A percentile compares a stretch with the other conserved stretches of the same genome.
Evolutionary conservation across 768 basidiomycete species (phyloP).

Genomic region (Rhizopogon roseolus): DNA sequence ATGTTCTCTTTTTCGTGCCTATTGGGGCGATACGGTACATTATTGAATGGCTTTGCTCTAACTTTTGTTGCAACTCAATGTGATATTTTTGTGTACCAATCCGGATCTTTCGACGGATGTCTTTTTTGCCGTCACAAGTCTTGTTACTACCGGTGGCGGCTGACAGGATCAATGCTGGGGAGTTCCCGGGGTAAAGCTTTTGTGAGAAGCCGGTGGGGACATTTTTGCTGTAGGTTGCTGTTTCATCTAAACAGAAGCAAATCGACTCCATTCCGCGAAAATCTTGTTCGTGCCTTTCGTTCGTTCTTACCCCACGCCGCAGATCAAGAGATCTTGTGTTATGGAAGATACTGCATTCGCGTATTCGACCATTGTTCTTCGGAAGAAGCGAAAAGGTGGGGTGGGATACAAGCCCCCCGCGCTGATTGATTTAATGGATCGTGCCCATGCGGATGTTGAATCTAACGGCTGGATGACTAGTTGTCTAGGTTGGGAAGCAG

Average conservation of each 20-base stretch:
- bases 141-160: not conserved
- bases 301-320: not conserved
- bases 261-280: no score
- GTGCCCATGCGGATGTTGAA: slow-evolving; percentile 40
- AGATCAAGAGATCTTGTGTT: slow-evolving; percentile 2
- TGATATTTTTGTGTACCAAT: no score
- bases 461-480: slow-evolving; percentile 47
- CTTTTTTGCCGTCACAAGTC: not conserved
- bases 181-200: not conserved
- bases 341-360: slow-evolving; percentile 24
- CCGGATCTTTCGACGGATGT: not conserved
- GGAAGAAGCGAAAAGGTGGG: slow-evolving; percentile 47
- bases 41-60: no score
- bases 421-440: slow-evolving; percentile 35
- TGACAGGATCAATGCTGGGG: not conserved
- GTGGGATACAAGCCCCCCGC: slow-evolving; percentile 25
- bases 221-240: no score
- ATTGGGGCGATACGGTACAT: not conserved
- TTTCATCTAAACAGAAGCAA: not conserved
- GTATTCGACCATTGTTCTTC: slow-evolving; percentile 44
- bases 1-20: not conserved
- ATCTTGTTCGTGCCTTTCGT: not conserved
- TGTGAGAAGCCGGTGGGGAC: not conserved
- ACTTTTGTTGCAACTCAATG: no score
- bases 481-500: slow-evolving; percentile 46